A percentile compares a stretch with the other conserved stretches of the same genome.
Conservation (phyloP, 2,329 filamentous ascomycete genomes). For the Phialophora macrospora region DNA sequence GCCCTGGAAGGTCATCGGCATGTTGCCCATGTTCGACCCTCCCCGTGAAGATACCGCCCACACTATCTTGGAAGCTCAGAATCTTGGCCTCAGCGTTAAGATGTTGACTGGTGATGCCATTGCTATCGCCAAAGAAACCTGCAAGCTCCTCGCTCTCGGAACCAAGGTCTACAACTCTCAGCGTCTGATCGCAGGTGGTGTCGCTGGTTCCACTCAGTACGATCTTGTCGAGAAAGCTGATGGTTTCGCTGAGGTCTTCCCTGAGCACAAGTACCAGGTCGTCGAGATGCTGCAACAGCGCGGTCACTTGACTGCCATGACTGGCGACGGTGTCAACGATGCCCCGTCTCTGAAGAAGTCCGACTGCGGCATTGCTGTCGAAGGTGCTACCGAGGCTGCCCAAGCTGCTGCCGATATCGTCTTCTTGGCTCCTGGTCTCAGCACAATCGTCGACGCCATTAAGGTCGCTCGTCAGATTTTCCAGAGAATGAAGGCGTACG, state of each 20-base stretch:
- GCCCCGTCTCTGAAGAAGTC: constrained; percentile 75
- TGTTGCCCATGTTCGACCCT: constrained; percentile 81
- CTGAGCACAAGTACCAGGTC: constrained; percentile 77
- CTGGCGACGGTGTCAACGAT: constrained; percentile 77
- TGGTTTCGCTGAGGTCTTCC: constrained; percentile 75
- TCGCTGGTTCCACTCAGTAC: constrained; percentile 73
- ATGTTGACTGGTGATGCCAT: constrained; percentile 83
- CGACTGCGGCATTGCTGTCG: constrained; percentile 75
- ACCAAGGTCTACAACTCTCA: constrained; percentile 83
- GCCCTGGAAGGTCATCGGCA: constrained; percentile 73
- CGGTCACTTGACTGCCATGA: constrained; percentile 75
- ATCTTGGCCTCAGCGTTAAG: constrained; percentile 77
- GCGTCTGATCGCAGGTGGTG: constrained; percentile 75
- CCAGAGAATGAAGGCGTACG: constrained; percentile 78
- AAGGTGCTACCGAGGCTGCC: constrained; percentile 72
- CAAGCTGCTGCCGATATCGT: constrained; percentile 76
- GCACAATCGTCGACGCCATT: constrained; percentile 73
- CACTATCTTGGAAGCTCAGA: constrained; percentile 76
- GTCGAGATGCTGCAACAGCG: constrained; percentile 76
- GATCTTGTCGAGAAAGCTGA: constrained; percentile 76
- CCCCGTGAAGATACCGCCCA: constrained; percentile 78
- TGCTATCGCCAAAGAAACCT: constrained; percentile 79
- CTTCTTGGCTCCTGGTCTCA: constrained; percentile 73
- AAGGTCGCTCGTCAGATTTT: constrained; percentile 76
- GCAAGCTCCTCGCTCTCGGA: constrained; percentile 78